Conservation (phyloP, 495 filamentous ascomycete species). For the Penicillium antarcticum region DNA sequence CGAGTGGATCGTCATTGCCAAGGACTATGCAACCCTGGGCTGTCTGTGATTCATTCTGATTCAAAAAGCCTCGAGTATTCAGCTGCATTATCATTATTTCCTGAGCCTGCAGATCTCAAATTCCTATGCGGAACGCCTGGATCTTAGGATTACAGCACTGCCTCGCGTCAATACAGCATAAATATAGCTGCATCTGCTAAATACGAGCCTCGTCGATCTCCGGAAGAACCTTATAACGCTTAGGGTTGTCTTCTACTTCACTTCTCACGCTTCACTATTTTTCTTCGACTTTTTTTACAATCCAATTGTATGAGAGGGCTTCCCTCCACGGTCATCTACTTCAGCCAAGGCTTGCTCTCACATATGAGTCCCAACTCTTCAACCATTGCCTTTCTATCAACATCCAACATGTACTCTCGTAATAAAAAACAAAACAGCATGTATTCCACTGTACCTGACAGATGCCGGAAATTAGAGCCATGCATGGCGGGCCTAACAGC, state of each 20-base stretch:
- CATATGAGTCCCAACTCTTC: too few relatives aligned
- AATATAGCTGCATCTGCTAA: not conserved
- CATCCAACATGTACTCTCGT: slow-evolving; percentile 3
- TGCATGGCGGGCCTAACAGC: slow-evolving; percentile 11
- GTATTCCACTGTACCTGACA: slow-evolving; percentile 3
- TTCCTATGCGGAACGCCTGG: slow-evolving; percentile 17
- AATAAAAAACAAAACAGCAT: not conserved
- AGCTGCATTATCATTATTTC: slow-evolving; percentile 1
- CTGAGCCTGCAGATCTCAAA: slow-evolving; percentile 18
- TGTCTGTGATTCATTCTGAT: slow-evolving; percentile 1
- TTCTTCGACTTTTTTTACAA: not conserved
- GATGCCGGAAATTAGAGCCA: not conserved
- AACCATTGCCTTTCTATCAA: not conserved
- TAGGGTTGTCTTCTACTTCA: not conserved
- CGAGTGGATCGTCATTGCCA: not conserved
- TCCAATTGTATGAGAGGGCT: not conserved
- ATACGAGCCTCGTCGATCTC: too few relatives aligned
- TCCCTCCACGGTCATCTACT: not conserved
- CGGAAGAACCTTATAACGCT: not conserved
- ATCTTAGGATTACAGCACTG: slow-evolving; percentile 16
- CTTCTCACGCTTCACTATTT: not conserved
- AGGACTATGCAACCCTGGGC: not conserved
- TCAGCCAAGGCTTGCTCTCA: too few relatives aligned
- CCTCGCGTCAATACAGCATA: slow-evolving; percentile 7
- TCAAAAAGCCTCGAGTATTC: not conserved